phyloP scores from a whole-genome alignment of 495 filamentous ascomycete genomes.

The Hypoxylon lienhwacheense region DNA sequence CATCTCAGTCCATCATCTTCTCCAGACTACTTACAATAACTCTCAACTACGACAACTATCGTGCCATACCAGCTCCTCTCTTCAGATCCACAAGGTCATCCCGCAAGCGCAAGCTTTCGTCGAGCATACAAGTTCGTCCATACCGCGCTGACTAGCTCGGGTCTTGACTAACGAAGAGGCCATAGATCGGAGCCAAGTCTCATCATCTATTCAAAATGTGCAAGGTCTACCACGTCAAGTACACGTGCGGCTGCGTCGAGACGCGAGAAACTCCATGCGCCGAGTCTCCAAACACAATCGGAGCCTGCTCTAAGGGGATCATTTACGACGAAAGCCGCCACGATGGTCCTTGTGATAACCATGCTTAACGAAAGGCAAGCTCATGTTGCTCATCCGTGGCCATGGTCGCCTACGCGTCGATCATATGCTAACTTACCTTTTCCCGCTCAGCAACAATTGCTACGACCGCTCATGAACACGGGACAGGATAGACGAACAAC shows the following conservation, averaged over 20 bases:
- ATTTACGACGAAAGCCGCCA: neutral
- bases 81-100: constrained; percentile 2
- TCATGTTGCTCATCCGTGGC: neutral
- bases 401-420: neutral
- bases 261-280: constrained; percentile 4
- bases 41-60: neutral
- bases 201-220: constrained; percentile 19
- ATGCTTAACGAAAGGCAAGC: constrained; percentile 17
- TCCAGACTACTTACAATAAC: constrained; percentile 2
- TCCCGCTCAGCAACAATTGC: constrained; percentile 1
- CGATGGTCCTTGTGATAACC: constrained; percentile 17
- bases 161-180: constrained; percentile 3
- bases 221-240: constrained; percentile 17
- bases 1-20: constrained; percentile 7
- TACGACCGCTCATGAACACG: neutral
- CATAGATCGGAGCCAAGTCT: constrained; percentile 3
- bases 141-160: neutral
- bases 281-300: constrained; percentile 23
- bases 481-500: constrained; percentile 3
- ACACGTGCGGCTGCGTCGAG: constrained; percentile 19
- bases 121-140: constrained; percentile 7
- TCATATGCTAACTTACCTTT: constrained; percentile 11
- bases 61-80: neutral
- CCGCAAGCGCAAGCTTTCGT: neutral
- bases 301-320: constrained; percentile 7